phyloP scores from a whole-genome alignment of 1,139 yeast genomes.

The Nakaseomyces glabratus region DNA sequence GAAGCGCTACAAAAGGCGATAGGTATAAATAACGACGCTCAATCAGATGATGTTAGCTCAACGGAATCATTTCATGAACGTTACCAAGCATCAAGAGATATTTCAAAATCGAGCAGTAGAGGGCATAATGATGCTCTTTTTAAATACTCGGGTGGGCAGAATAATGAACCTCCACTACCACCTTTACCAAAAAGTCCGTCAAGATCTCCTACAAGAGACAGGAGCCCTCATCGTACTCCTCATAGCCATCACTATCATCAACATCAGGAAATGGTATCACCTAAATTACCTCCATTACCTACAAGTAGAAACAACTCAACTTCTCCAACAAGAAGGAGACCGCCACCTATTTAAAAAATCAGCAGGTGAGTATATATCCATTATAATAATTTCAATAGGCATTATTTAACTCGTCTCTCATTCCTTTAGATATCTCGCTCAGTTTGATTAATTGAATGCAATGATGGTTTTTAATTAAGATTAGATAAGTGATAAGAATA shows the following conservation, averaged over 20 bases:
- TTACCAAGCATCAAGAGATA: not conserved
- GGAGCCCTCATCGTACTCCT: too few relatives aligned
- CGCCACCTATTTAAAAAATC: conserved; percentile 19
- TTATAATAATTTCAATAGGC: too few relatives aligned
- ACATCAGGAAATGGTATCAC: conserved; percentile 11
- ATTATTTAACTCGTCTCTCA: too few relatives aligned
- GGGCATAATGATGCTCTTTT: not conserved
- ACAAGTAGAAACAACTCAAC: conserved; percentile 15
- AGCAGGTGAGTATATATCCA: too few relatives aligned
- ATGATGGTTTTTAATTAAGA: too few relatives aligned
- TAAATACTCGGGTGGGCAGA: conserved; percentile 4
- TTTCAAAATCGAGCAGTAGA: conserved; percentile 5
- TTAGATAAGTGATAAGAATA: too few relatives aligned
- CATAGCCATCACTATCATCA: not conserved
- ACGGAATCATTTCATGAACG: conserved; percentile 4
- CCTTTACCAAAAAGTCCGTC: conserved; percentile 1
- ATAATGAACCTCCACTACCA: conserved; percentile 1
- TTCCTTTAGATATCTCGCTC: too few relatives aligned
- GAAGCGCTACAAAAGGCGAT: conserved; percentile 31
- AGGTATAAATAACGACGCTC: conserved; percentile 23
- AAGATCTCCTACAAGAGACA: not conserved
- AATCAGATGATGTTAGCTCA: conserved; percentile 11
- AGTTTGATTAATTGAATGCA: too few relatives aligned
- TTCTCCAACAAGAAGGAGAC: conserved; percentile 22
- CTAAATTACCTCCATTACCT: conserved; percentile 24